Evolutionary conservation across 306 rosid species (phyloP), one percentile per base, ranked within the genome.

Genomic region (Corylus heterophylla): DNA sequence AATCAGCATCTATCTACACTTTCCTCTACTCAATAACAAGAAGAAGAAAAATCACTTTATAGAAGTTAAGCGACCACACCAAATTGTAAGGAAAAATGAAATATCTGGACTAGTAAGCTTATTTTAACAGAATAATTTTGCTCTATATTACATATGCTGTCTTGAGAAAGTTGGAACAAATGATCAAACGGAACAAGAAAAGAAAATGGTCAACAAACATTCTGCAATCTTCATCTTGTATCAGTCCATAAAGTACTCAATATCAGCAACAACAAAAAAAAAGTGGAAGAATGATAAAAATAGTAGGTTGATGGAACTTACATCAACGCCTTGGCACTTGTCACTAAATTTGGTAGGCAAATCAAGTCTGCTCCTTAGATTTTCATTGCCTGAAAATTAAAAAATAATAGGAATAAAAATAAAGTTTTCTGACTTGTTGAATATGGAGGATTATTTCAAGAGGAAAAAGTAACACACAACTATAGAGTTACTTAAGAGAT

Each of bases 371-470:
- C 47, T 79, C 82, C 79, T 86, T 16, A 75, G 74, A 67, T 74
- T 79, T 74, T 76, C 87, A 54, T 76, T 56, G 63, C 86, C 94
- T 92, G 89, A 82, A 59, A 18, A 67, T 68, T 13, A 37, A 69
- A 74, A 74, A 42, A 4, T 39, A 39, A 39, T 39, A 39, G 0
- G 5, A 42, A 42, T 5, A 42, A 39, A 29, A 59, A 16, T 55
- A 51, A 80, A 45, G 3, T 27, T 73, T 56, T 50, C 66, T 66
- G 48, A 63, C 61, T 69, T 61, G 66, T 9, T 11, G 48, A 72
- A 67, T 29, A 39, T 7, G 37, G 44, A n/a, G 37, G 44, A n/a
- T 29, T 18, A 25, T 37, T n/a, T 13, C 16, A 18, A 56, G 18
- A 25, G 68, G 27, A 72, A 25, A 68, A 4, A 29, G 44, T 47